Percentiles rank a stretch among this genome's conserved stretches.
These are phyloP conservation scores for Epichloe gansuensis DNA, from an alignment of 2,329 filamentous ascomycete genomes.

Conservation along the genomic window DNA sequence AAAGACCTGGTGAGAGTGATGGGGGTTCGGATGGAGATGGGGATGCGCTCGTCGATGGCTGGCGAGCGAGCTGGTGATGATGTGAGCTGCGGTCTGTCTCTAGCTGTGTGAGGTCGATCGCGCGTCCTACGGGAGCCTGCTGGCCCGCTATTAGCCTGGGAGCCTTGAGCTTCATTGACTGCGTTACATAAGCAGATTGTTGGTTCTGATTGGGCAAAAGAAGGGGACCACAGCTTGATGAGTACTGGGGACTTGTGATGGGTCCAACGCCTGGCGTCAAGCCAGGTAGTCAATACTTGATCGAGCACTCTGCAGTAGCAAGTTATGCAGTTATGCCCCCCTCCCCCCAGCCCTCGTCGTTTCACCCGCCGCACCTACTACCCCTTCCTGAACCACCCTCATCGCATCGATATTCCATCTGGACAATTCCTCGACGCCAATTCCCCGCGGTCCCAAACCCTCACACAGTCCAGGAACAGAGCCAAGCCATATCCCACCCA, in stretches of 20 bases:
- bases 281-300: neutral
- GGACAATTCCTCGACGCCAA: neutral
- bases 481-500: neutral
- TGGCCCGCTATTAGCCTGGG: constrained; percentile 1
- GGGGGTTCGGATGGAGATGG: neutral
- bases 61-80: constrained; percentile 9
- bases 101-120: constrained; percentile 16
- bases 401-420: neutral
- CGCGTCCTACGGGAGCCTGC: constrained; percentile 26
- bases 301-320: neutral
- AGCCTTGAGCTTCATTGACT: neutral
- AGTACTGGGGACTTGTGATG: neutral
- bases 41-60: constrained; percentile 6
- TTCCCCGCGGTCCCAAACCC: neutral
- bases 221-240: neutral
- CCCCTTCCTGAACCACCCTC: neutral
- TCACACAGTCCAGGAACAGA: neutral
- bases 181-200: constrained; percentile 18
- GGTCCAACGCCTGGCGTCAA: fast-evolving
- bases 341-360: too few species aligned
- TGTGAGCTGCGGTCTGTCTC: constrained; percentile 2
- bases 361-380: too few species aligned
- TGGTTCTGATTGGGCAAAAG: constrained; percentile 17
- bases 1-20: neutral
- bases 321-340: too few species aligned